Conservation (phyloP, 352 stramenopile genomes). For the Pythium sukuiense region DNA sequence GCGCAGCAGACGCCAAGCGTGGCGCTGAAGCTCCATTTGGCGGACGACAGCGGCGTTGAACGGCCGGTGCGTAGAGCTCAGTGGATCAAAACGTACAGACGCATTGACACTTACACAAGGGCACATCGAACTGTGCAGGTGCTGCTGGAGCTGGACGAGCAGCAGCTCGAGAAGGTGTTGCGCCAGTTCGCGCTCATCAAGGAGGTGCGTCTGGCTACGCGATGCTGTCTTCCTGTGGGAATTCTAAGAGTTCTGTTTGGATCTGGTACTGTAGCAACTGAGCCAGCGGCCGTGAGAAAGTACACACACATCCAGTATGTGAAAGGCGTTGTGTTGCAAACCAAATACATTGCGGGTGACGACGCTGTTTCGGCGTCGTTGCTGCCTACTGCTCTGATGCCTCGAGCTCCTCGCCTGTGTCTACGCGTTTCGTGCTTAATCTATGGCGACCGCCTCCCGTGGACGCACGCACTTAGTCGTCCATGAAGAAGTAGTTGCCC, state of each 20-base stretch:
- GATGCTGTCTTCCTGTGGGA: no score
- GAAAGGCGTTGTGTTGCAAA: background rate
- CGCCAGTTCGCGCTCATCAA: conserved; percentile 24
- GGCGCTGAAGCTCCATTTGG: conserved; percentile 55
- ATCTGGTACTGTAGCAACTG: background rate
- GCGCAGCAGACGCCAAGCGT: conserved; percentile 39
- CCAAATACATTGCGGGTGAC: background rate
- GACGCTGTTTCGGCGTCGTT: background rate
- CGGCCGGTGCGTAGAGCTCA: conserved; percentile 38
- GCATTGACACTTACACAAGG: no score
- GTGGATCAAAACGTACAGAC: background rate
- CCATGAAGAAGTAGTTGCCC: conserved; percentile 99
- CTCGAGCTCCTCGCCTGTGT: background rate
- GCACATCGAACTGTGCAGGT: conserved; percentile 8
- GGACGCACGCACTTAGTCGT: conserved; percentile 73
- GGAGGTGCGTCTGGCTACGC: conserved; percentile 8
- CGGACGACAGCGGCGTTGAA: conserved; percentile 14
- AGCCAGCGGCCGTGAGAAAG: background rate
- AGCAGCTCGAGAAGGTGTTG: conserved; percentile 26
- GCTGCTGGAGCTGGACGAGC: conserved; percentile 26
- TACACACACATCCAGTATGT: no score
- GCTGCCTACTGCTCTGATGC: background rate
- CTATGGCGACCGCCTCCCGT: background rate
- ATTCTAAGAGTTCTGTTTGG: background rate
- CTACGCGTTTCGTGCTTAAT: conserved; percentile 2